Evolutionary conservation across 1,284 basidiomycete species (phyloP).

Genomic region (Boletus smithii): DNA sequence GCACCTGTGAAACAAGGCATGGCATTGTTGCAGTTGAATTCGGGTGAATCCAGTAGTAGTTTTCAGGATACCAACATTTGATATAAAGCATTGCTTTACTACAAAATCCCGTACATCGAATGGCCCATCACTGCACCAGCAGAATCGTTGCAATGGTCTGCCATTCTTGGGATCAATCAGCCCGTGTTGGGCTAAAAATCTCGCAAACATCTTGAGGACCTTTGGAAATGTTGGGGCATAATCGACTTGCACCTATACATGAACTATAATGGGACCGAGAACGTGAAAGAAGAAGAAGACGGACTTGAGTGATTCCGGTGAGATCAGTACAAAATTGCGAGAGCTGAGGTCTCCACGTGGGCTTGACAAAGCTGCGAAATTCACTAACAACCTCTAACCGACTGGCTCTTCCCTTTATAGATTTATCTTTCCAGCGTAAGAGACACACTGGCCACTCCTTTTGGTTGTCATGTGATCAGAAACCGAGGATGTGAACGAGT

Average conservation of each 20-base stretch:
- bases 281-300: constrained; percentile 22
- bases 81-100: constrained; percentile 84
- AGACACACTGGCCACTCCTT: constrained; percentile 89
- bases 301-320: constrained; percentile 90
- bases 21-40: constrained; percentile 21
- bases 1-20: constrained; percentile 43
- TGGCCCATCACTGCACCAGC: constrained; percentile 79
- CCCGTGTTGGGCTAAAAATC: constrained; percentile 67
- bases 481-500: constrained; percentile 24
- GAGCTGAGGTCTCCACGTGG: constrained; percentile 80
- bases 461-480: constrained; percentile 22
- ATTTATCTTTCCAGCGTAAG: constrained; percentile 75
- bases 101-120: constrained; percentile 84
- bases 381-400: constrained; percentile 68
- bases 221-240: constrained; percentile 71
- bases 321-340: constrained; percentile 82
- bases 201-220: constrained; percentile 61
- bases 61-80: constrained; percentile 48
- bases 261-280: constrained; percentile 3
- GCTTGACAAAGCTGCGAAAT: constrained; percentile 86
- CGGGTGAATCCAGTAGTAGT: constrained; percentile 34
- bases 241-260: constrained; percentile 74
- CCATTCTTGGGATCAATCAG: constrained; percentile 59
- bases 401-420: constrained; percentile 48
- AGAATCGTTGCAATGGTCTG: constrained; percentile 56